Percentiles rank a stretch among this genome's conserved stretches.
Conservation (phyloP, 768 basidiomycete genomes). For the Pilatotrama ljubarskyi region DNA sequence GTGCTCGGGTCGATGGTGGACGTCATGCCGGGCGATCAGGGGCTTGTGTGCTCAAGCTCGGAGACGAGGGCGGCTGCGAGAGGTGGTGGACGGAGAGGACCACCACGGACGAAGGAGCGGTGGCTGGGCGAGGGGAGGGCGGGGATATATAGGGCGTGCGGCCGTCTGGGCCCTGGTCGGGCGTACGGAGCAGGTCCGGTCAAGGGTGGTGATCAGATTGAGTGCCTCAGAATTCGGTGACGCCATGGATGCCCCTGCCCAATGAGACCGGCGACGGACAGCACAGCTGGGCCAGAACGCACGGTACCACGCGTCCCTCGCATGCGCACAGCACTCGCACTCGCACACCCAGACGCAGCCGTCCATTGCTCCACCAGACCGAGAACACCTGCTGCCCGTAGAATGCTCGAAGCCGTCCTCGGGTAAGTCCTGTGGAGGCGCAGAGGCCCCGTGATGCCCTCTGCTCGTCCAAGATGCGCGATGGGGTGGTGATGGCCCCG, state of each 20-base stretch:
- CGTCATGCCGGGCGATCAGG: slow-evolving; percentile 18
- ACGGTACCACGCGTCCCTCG: not conserved
- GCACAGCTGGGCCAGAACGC: not conserved
- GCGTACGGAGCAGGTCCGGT: not conserved
- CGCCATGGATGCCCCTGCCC: not conserved
- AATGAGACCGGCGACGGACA: not conserved
- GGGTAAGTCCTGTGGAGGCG: not conserved
- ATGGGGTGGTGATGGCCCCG: not conserved
- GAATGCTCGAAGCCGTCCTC: not conserved
- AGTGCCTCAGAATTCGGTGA: slow-evolving; percentile 2
- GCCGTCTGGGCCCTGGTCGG: not conserved
- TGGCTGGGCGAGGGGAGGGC: not conserved
- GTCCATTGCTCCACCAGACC: slow-evolving; percentile 1
- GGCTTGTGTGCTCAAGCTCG: not conserved
- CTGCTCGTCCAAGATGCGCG: not conserved
- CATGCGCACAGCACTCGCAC: not conserved
- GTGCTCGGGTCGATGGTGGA: slow-evolving; percentile 27
- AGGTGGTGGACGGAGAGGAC: not conserved
- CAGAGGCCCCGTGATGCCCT: not conserved
- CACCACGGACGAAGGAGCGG: not conserved
- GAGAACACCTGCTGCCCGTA: not conserved
- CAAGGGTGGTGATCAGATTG: not conserved
- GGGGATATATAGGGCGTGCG: slow-evolving; percentile 1
- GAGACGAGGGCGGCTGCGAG: not conserved
- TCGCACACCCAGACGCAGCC: not conserved